Evolutionary conservation across 1,284 basidiomycete genomes (phyloP), one percentile per base, ranked within the genome.

Genomic region (Microbotryum violaceum): DNA sequence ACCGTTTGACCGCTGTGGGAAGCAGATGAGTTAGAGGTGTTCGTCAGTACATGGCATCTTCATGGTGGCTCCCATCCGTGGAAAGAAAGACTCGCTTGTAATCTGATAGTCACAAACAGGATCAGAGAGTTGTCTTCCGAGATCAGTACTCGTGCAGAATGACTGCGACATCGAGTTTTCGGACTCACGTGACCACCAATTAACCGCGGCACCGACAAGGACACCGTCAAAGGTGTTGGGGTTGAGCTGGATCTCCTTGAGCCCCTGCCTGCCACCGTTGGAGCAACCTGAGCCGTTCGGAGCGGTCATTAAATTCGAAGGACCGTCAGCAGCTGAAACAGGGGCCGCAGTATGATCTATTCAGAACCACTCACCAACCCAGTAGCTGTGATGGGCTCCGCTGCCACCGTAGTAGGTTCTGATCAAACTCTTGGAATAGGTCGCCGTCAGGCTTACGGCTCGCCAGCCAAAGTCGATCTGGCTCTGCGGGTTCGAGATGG

Each of bases 381-480:
- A 42, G 37, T 42, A 42, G 37, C 4, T 12, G 37, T 42, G 4
- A 0, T 16, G 16, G 10, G 37, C 37, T 42, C 37, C 37, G 16
- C 4, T 16, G 16, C 37, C 37, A 16, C 37, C 37, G 37, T 42
- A 42, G 16, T 42, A 42, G 12, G 37, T 16, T 18, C 37, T 56
- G 60, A 69, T 33, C 37, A 71, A 57, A 18, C 42, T 25, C 59
- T 71, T 71, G 7, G 67, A 60, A 58, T 66, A 67, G 31, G 62
- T 61, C 14, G 69, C 63, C 12, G 66, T 65, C 42, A 70, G 60
- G 49, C 70, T 68, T 2, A 71, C 68, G 2, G 70, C 69, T n/a
- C 69, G 63, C 37, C 58, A 57, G 8, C 67, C 69, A 37, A 71
- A 71, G 60, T 71, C 69, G 50, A 66, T 63, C 42, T 70, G 68